These are phyloP conservation scores for Aspergillus sp. DNA, from an alignment of 2,329 filamentous ascomycete species.

Conservation along the genomic window DNA sequence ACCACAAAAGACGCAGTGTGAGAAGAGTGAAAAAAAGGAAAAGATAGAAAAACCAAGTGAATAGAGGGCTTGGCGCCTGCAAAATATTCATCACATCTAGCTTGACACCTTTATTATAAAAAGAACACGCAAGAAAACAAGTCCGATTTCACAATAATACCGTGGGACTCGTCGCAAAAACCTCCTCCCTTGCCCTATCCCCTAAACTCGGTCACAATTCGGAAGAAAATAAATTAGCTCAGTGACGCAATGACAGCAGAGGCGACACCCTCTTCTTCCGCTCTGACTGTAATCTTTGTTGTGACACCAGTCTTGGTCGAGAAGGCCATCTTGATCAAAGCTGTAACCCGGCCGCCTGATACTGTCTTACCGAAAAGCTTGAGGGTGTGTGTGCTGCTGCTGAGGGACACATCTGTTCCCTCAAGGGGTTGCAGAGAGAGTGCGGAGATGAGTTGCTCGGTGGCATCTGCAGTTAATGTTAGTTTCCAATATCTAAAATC, in stretches of 20 bases:
- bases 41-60: too few species aligned
- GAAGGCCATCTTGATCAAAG: constrained; percentile 86
- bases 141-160: constrained; percentile 17
- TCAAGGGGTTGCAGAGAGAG: constrained; percentile 91
- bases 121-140: constrained; percentile 5
- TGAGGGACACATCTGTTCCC: constrained; percentile 85
- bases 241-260: constrained; percentile 78
- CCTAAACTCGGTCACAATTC: too few species aligned
- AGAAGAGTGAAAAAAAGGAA: too few species aligned
- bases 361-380: constrained; percentile 96
- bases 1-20: too few species aligned
- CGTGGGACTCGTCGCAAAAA: constrained; percentile 7
- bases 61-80: constrained; percentile 7
- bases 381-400: constrained; percentile 84
- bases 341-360: constrained; percentile 80
- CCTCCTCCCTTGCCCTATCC: too few species aligned
- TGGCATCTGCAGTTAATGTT: constrained; percentile 64
- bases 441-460: constrained; percentile 79
- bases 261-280: constrained; percentile 89
- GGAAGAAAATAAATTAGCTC: constrained; percentile 36
- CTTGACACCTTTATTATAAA: constrained; percentile 13
- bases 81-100: constrained; percentile 17
- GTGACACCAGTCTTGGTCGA: constrained; percentile 90
- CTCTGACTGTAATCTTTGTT: constrained; percentile 87
- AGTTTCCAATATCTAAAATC: constrained; percentile 12